A percentile compares a stretch with the other conserved stretches of the same genome.
These are phyloP conservation scores for Amborella trichopoda DNA, from an alignment of 164 flowering plant species.

Conservation along the genomic window DNA sequence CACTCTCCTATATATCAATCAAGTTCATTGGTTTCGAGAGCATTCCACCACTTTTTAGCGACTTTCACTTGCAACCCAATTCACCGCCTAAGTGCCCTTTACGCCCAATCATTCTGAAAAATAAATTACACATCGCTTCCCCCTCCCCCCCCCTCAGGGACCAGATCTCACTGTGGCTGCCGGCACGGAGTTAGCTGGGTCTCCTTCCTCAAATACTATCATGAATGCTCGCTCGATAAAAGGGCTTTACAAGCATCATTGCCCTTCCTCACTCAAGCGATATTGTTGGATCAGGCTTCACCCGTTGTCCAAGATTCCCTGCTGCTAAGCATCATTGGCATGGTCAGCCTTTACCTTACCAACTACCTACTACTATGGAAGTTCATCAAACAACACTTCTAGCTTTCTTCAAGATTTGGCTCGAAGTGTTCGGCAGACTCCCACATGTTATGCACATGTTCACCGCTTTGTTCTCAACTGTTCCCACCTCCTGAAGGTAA, in stretches of 20 bases:
- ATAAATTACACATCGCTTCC: too few relatives aligned
- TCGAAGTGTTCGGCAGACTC: too few relatives aligned
- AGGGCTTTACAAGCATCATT: slow-evolving; percentile 12
- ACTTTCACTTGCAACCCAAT: slow-evolving; percentile 7
- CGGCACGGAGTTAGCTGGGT: slow-evolving; percentile 4
- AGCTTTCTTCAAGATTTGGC: too few relatives aligned
- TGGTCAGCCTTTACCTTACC: too few relatives aligned
- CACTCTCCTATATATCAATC: slow-evolving; percentile 1
- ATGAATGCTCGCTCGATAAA: slow-evolving; percentile 12
- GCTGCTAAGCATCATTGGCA: too few relatives aligned
- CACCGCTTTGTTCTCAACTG: too few relatives aligned
- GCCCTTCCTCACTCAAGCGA: slow-evolving; percentile 13
- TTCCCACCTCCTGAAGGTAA: too few relatives aligned
- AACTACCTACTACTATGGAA: too few relatives aligned
- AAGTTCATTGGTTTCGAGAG: slow-evolving; percentile 8
- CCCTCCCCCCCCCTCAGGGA: slow-evolving; percentile 2
- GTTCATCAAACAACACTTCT: too few relatives aligned
- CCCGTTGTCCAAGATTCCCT: too few relatives aligned
- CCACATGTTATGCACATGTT: too few relatives aligned
- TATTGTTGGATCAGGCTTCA: slow-evolving; percentile 23
- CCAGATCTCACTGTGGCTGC: slow-evolving; percentile 2
- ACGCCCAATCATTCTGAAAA: slow-evolving; percentile 1
- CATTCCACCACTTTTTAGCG: slow-evolving; percentile 5
- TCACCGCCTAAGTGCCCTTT: slow-evolving; percentile 2
- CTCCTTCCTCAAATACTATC: slow-evolving; percentile 8